Evolutionary conservation across 148 eudicot genomes (phyloP), one percentile per base, ranked within the genome.

Genomic region (Chenopodium quinoa): DNA sequence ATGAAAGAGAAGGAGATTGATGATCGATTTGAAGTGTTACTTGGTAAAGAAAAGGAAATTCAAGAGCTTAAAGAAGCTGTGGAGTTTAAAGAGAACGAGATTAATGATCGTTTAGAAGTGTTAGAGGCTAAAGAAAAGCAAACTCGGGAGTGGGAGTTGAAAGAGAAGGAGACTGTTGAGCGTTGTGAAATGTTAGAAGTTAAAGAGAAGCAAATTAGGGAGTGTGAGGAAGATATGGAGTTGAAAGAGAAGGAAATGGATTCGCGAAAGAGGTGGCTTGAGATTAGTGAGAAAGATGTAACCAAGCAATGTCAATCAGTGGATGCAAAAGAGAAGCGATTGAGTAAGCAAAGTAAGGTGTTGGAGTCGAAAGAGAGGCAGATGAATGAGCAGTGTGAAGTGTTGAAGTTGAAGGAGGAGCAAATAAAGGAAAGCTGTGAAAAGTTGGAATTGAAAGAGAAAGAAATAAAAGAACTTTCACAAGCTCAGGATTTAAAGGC

Each of bases 61-160:
- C 72, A 44, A 4, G 66, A 76, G n/a, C 63, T 71, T 5, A 56
- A 47, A 37, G 10, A 1, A 22, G 69, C 1, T 7, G 27, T 82
- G 19, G 83, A 72, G 20, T 75, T 47, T 47, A 84, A 50, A 63
- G 75, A 65, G 73, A 76, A 62, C 32, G 66, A 72, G 63, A 27
- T 77, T 4, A 27, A 20, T 68, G 23, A 9, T 44, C 50, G 71
- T 65, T 48, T 9, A 9, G 52, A 48, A 48, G 52, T 48, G 52
- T 48, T 48, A 48, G 52, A 48, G 52, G 52, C 52, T 9, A 48
- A 48, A 48, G 52, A 48, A 11, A 48, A 48, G 10, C 52, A 11
- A 48, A 48, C 13, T 48, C 52, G 10, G 52, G 52, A 48, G 52
- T 11, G 52, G 2, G 76, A 72, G 13, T 58, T 40, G 29, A 84